Percentiles rank a stretch among this genome's conserved stretches.
phyloP scores from a whole-genome alignment of 768 basidiomycete genomes.

The Panaeolus cyanescens region DNA sequence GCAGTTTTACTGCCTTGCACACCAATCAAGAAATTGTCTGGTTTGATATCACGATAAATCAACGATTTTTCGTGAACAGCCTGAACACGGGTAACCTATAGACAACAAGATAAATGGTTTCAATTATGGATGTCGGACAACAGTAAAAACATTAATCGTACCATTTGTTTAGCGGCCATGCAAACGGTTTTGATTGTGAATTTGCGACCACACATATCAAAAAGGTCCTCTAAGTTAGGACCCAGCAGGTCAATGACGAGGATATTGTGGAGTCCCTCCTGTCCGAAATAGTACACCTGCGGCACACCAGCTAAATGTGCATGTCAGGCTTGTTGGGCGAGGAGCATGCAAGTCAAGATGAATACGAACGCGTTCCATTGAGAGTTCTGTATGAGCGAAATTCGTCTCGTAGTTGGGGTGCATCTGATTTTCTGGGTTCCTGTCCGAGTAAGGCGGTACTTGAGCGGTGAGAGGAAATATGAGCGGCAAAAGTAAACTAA shows the following conservation, averaged over 20 bases:
- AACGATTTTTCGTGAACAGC: conserved; percentile 98
- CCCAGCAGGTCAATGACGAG: conserved; percentile 93
- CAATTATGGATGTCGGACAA: background rate
- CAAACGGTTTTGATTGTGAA: conserved; percentile 98
- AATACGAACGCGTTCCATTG: conserved; percentile 77
- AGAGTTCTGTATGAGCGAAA: conserved; percentile 97
- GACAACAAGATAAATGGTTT: background rate
- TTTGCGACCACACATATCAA: conserved; percentile 99
- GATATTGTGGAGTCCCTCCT: conserved; percentile 97
- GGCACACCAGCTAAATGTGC: conserved; percentile 81
- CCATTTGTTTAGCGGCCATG: conserved; percentile 99
- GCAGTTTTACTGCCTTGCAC: conserved; percentile 90
- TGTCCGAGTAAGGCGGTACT: conserved; percentile 26
- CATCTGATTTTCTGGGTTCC: conserved; percentile 97
- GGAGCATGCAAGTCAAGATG: conserved; percentile 7
- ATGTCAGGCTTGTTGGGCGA: background rate
- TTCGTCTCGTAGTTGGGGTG: conserved; percentile 96
- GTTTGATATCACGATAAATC: conserved; percentile 99
- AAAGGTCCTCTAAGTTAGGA: conserved; percentile 97
- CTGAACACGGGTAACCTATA: conserved; percentile 92
- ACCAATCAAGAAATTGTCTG: conserved; percentile 98
- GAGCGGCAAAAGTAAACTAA: conserved; percentile 38
- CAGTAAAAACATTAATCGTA: conserved; percentile 40
- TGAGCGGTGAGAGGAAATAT: conserved; percentile 8
- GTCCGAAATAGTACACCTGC: conserved; percentile 98